Conservation (phyloP, 2,329 filamentous ascomycete genomes). For the Penicillium sp. region DNA sequence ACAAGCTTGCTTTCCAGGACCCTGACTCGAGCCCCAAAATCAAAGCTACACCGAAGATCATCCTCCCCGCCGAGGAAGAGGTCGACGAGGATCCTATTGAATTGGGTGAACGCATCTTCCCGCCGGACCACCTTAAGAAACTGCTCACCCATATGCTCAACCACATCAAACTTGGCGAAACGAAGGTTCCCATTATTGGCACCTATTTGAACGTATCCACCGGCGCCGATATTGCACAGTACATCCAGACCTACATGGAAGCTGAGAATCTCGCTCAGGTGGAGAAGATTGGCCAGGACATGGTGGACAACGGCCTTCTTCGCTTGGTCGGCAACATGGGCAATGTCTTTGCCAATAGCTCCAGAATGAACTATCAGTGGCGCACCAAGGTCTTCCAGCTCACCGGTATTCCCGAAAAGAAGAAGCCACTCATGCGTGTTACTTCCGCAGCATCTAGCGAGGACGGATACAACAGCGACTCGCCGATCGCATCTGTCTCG, state of each 20-base stretch:
- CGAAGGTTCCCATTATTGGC: conserved; percentile 91
- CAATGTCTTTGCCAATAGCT: conserved; percentile 94
- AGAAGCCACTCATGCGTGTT: conserved; percentile 65
- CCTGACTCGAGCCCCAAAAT: conserved; percentile 63
- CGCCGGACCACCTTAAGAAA: conserved; percentile 83
- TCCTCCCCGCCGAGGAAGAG: conserved; percentile 68
- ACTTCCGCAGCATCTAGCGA: conserved; percentile 66
- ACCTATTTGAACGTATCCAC: conserved; percentile 90
- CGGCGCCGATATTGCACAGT: conserved; percentile 92
- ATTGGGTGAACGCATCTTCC: conserved; percentile 83
- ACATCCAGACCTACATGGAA: conserved; percentile 82
- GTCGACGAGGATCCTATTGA: conserved; percentile 81
- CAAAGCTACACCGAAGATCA: conserved; percentile 68
- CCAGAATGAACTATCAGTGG: conserved; percentile 97
- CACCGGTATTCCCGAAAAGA: conserved; percentile 85
- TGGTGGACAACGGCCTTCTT: conserved; percentile 80
- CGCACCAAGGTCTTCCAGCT: conserved; percentile 84
- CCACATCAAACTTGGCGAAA: conserved; percentile 80
- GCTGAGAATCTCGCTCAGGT: conserved; percentile 83
- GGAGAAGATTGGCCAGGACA: conserved; percentile 90
- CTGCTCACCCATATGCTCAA: conserved; percentile 81
- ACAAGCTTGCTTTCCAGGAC: conserved; percentile 94
- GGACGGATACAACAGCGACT: conserved; percentile 63
- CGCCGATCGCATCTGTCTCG: conserved; percentile 76
- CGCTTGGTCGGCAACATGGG: conserved; percentile 91